Evolutionary conservation across 768 basidiomycete genomes (phyloP), one percentile per base, ranked within the genome.

Genomic region (Rhodotorula kratochvilovae): DNA sequence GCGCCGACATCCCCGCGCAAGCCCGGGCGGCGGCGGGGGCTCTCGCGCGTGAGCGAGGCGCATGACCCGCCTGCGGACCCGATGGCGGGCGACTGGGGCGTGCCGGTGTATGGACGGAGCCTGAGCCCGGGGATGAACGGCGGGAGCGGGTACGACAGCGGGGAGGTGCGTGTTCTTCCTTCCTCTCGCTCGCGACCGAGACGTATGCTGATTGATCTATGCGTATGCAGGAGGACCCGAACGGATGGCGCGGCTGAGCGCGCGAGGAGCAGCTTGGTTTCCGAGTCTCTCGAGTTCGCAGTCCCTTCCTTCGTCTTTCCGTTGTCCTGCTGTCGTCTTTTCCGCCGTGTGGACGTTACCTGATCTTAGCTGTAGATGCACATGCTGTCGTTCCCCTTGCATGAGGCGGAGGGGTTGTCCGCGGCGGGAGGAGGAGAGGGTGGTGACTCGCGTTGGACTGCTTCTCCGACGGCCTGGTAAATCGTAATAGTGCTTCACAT

Each of bases 41-140:
- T 71, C 2, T 62, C 63, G 29, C 31, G 63, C 16, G 70, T 71
- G 54, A 63, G 63, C 43, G 70, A 74, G 46, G 42, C 45, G 21
- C 59, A 68, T 8, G n/a, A 45, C 4, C 29, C 42, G 50, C 8
- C 31, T 45, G 62, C 63, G 17, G 73, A 74, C 43, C 67, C 67
- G 50, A 68, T 71, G 69, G 70, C 70, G 33, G 73, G 73, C 3
- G 73, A 74, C 42, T 74, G 73, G 73, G 61, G 62, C n/a, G 63
- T 27, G 13, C 69, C 69, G 21, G 56, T 43, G 12, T 70, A 65
- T 36, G 69, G 69, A 13, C 36, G 66, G 15, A 42, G 46, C 2
- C 31, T 74, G 39, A 42, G 33, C 5, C 66, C 72, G 27, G 68
- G 50, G 27, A 36, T 70, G 66, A 67, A 66, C 19, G 73, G 66